Conservation (phyloP, 371 early-diverging fungal species). For the Apophysomyces sp. region DNA sequence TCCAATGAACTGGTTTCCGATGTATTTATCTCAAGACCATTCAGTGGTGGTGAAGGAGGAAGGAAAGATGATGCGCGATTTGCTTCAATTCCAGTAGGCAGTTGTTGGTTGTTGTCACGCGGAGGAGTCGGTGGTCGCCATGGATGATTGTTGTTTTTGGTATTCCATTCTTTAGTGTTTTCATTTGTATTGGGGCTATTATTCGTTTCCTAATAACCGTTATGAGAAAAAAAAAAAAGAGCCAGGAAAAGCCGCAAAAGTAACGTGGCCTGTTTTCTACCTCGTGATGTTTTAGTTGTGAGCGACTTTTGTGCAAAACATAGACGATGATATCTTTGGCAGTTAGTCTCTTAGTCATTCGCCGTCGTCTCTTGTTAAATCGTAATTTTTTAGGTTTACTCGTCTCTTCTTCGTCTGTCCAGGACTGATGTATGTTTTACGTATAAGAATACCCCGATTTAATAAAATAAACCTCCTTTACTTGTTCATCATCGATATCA, state of each 20-base stretch:
- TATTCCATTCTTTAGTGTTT: not conserved
- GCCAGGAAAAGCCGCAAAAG: too few species aligned
- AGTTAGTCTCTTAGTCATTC: not conserved
- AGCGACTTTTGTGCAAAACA: not conserved
- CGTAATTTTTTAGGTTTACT: not conserved
- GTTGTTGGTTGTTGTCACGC: not conserved
- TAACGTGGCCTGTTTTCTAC: not conserved
- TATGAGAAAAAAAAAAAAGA: not conserved
- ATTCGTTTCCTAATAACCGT: not conserved
- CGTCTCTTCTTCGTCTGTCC: not conserved
- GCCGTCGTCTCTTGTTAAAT: not conserved
- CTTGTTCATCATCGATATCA: not conserved
- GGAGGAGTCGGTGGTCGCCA: slow-evolving; percentile 1
- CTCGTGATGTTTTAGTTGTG: not conserved
- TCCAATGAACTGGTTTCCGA: not conserved
- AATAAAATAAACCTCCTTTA: not conserved
- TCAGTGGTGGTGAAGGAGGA: not conserved
- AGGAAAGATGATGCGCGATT: not conserved
- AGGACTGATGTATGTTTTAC: not conserved
- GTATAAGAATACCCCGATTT: not conserved
- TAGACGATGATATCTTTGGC: not conserved
- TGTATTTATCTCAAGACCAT: not conserved
- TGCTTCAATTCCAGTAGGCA: not conserved
- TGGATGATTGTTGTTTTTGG: not conserved
- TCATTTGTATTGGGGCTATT: not conserved